A percentile compares a stretch with the other conserved stretches of the same genome.
These are phyloP conservation scores for Circinella minor DNA, from an alignment of 371 early-diverging fungal species.

Conservation along the genomic window DNA sequence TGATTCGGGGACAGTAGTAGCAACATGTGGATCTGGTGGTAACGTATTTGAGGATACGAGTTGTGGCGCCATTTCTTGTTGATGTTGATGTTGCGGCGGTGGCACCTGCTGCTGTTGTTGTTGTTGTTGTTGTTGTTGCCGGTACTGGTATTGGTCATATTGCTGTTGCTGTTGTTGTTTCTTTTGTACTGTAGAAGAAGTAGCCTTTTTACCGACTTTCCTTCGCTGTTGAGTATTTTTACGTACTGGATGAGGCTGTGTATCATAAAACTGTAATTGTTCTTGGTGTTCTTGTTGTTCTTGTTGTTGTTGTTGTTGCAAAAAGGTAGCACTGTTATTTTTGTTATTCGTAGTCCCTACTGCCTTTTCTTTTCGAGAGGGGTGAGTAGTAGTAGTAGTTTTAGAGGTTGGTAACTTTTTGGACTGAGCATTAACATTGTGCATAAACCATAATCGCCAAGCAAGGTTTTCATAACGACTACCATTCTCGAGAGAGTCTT, in stretches of 20 bases:
- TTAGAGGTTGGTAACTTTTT: constrained; percentile 26
- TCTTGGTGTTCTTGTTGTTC: constrained; percentile 2
- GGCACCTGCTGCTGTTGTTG: constrained; percentile 5
- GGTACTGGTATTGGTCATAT: background rate
- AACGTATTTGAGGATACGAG: background rate
- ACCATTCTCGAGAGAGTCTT: constrained; percentile 87
- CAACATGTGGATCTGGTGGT: background rate
- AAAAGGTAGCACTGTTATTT: background rate
- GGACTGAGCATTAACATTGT: constrained; percentile 50
- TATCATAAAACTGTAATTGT: background rate
- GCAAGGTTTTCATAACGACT: constrained; percentile 86
- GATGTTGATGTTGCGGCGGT: background rate
- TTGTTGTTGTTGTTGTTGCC: constrained; percentile 12
- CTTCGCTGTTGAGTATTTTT: background rate
- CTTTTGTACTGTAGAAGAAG: background rate
- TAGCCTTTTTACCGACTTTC: constrained; percentile 5
- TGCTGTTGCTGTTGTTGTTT: constrained; percentile 2
- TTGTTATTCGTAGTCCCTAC: background rate
- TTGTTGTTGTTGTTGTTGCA: constrained; percentile 7
- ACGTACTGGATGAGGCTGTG: background rate
- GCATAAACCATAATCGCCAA: constrained; percentile 89
- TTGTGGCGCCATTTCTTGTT: background rate
- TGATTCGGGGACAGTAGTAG: background rate
- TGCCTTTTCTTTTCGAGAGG: constrained; percentile 29
- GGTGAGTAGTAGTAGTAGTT: constrained; percentile 18